These are phyloP conservation scores for Aspergillus pseudonomiae DNA, from an alignment of 2,329 filamentous ascomycete species.

Conservation along the genomic window DNA sequence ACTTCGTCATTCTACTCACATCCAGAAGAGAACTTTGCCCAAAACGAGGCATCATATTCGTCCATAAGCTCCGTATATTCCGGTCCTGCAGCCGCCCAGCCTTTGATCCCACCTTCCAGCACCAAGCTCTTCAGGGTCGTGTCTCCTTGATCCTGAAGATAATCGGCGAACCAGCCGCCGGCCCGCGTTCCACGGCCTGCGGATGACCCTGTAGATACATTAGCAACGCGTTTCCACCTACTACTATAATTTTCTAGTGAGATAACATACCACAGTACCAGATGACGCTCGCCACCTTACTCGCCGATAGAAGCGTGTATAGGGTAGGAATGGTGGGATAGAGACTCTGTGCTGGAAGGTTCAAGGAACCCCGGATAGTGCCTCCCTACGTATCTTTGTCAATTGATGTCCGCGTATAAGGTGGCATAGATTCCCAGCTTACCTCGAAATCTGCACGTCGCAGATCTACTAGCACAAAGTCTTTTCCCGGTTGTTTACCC, in stretches of 20 bases:
- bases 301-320: conserved; percentile 35
- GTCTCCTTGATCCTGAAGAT: conserved; percentile 49
- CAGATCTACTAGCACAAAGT: conserved; percentile 52
- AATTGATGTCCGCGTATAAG: conserved; percentile 1
- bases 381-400: conserved; percentile 50
- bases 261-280: conserved; percentile 46
- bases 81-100: conserved; percentile 54
- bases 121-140: conserved; percentile 52
- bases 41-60: neutral
- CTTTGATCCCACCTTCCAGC: conserved; percentile 57
- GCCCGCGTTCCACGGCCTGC: conserved; percentile 57
- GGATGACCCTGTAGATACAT: conserved; percentile 52
- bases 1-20: neutral
- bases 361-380: conserved; percentile 60
- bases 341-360: conserved; percentile 46
- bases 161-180: conserved; percentile 59
- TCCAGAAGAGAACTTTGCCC: neutral
- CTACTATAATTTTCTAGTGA: neutral
- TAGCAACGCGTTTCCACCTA: neutral
- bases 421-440: conserved; percentile 4
- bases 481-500: conserved; percentile 28
- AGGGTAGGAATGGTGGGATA: conserved; percentile 41
- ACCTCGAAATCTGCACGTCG: conserved; percentile 52
- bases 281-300: conserved; percentile 37
- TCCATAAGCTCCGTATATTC: conserved; percentile 55